Percentiles rank a stretch among this genome's conserved stretches.
Evolutionary conservation across 2,329 filamentous ascomycete genomes (phyloP).

Genomic region (Curvularia lunata): DNA sequence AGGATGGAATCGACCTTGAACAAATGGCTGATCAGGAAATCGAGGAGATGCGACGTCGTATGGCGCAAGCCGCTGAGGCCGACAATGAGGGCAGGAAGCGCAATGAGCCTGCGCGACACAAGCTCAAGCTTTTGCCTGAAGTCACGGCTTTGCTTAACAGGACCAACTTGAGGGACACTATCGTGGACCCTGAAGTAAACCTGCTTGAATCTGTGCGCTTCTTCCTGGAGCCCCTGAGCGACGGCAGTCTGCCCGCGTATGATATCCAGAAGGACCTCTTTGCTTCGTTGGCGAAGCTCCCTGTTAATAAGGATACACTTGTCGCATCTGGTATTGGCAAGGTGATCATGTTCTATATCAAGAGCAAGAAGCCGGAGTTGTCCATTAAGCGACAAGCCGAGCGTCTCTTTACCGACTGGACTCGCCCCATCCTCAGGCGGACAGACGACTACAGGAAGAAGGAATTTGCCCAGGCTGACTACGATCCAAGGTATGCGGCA

Average conservation of each 20-base stretch:
- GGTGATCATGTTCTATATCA: conserved; percentile 95
- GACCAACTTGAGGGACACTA: conserved; percentile 81
- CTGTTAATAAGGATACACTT: conserved; percentile 88
- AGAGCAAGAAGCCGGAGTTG: conserved; percentile 86
- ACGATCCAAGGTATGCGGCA: conserved; percentile 61
- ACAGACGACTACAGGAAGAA: conserved; percentile 97
- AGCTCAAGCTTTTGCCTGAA: conserved; percentile 90
- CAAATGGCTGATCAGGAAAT: conserved; percentile 90
- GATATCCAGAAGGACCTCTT: conserved; percentile 97
- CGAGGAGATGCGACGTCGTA: conserved; percentile 81
- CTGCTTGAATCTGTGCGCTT: conserved; percentile 94
- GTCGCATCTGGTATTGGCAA: conserved; percentile 94
- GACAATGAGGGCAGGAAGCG: conserved; percentile 83
- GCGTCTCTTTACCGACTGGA: conserved; percentile 93
- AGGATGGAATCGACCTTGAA: conserved; percentile 91
- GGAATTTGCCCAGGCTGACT: conserved; percentile 64
- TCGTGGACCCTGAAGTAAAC: conserved; percentile 94
- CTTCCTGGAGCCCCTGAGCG: conserved; percentile 94
- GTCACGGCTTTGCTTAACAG: conserved; percentile 88
- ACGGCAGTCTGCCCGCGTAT: conserved; percentile 92
- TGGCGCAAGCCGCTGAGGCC: conserved; percentile 87
- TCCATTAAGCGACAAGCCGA: conserved; percentile 94
- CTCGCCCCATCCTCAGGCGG: conserved; percentile 87
- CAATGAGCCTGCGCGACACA: conserved; percentile 84
- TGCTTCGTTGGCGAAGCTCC: conserved; percentile 76